Evolutionary conservation across 805 yeast species (phyloP), one percentile per base, ranked within the genome.

Genomic region (Nakazawaea ishiwadae): DNA sequence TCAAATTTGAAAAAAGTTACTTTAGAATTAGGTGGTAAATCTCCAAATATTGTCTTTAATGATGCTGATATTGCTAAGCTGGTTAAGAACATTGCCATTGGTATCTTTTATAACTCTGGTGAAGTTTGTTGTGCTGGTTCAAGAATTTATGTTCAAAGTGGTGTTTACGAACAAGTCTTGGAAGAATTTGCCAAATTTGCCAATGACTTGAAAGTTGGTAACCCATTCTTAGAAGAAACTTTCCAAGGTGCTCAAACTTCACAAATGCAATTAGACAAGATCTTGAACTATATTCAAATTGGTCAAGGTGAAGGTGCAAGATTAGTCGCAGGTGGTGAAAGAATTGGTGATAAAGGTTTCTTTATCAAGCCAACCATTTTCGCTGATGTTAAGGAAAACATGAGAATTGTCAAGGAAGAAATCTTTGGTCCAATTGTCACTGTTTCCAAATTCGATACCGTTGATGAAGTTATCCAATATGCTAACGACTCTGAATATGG

Each of bases 51-150:
- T 52, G 81, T 90, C 37, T 88, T 84, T 59, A 81, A 82, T 56
- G 97, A 90, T 59, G 90, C 91, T 43, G 79, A 90, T 62, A 60
- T 90, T 45, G 79, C 82, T 43, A 71, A 73, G 56, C 85, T 96
- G 39, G 83, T 86, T 39, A 73, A 81, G 52, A 77, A 80, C 73
- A 80, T 88, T 51, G 74, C 84, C 44, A 60, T 74, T 44, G 96
- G 96, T 63, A 89, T 90, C 58, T 87, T 82, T 74, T 87, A 77
- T 76, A 90, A 90, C 74, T 81, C 90, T 58, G 98, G 98, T 67
- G 96, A 91, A 70, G 90, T 87, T 44, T 90, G 98, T 69, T 84
- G 89, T 58, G 97, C 96, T 28, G 95, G 96, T 50, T 88, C 96
- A 43, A 81, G 98, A 66, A 69, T 89, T 50, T 85, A 87, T 60